These are phyloP conservation scores for Pleurozium schreberi DNA, from an alignment of 225 moss, liverwort and hornwort genomes.

Conservation along the genomic window DNA sequence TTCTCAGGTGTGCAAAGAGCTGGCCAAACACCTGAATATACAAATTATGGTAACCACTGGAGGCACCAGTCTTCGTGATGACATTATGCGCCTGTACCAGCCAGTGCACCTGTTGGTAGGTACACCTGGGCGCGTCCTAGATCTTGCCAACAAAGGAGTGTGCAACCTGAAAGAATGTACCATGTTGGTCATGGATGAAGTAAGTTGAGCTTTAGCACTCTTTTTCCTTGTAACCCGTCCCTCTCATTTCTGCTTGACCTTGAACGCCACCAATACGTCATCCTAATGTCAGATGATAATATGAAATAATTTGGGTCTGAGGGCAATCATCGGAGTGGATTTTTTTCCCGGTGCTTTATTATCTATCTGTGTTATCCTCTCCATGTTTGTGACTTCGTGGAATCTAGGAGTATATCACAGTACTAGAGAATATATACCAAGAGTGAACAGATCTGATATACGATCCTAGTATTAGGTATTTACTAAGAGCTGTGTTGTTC, in stretches of 20 bases:
- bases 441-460: background rate
- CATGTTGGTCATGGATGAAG: conserved; percentile 67
- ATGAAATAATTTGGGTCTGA: background rate
- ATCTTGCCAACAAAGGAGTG: conserved; percentile 58
- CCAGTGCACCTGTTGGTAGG: conserved; percentile 53
- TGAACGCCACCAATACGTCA: background rate
- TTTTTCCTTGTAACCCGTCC: background rate
- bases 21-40: conserved; percentile 53
- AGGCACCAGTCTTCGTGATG: conserved; percentile 55
- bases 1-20: conserved; percentile 59
- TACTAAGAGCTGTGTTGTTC: background rate
- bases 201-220: background rate
- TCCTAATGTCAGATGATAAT: background rate
- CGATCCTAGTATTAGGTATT: background rate
- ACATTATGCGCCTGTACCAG: conserved; percentile 57
- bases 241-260: background rate
- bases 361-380: background rate
- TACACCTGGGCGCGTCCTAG: conserved; percentile 50
- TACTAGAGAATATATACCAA: background rate
- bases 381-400: background rate
- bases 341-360: background rate
- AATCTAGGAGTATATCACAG: background rate
- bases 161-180: conserved; percentile 57
- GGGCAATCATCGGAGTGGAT: background rate
- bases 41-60: conserved; percentile 62